Base-by-base conservation (phyloP, 78 protist species). In the Pigoraptor vietnamica region DNA sequence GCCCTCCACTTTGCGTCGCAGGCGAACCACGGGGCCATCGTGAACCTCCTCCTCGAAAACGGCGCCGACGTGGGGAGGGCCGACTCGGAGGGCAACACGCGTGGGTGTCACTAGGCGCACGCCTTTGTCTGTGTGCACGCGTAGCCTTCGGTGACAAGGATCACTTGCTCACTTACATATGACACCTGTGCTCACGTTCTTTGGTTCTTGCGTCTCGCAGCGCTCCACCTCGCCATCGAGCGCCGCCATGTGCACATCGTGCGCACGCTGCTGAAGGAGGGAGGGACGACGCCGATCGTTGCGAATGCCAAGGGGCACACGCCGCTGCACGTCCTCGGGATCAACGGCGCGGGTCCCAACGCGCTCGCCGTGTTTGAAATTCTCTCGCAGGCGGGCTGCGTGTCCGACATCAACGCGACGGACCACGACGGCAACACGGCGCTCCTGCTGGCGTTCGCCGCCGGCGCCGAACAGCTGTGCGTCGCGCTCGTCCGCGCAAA, bases 381-480 rank as follows among this genome's bases (percentile, higher is more conserved):
- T 6, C 38, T 83, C n/a, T 34, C 25, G 35, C 88, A 83, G 38
- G 35, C 35, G 23, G 88, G 88, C 23, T 2, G 39, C 1, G 6
- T 1, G 23, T 10, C 25, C 88, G 88, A 83, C 88, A 83, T 83
- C 9, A 83, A 83, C 33, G 84, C 84, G 35, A 25, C 32, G 32
- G 88, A 83, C 88, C 6, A 6, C 25, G 88, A 83, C 39, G 88
- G 88, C 88, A 83, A 83, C 88, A 35, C 88, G 23, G 34, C 88
- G 21, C 88, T 83, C 6, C 38, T 83, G 23, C 38, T 34, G 9
- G 88, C 88, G 88, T 83, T 83, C 23, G 88, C 34, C 38, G 38
- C 38, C 25, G 88, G 88, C 33, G 23, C 6, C 33, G 88, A 83
- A 24, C 88, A 0, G 9, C 88, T 83, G 1, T 83, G 88, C 38